Conservation (phyloP, 2,329 filamentous ascomycete species). For the Scedosporium apiospermum region DNA sequence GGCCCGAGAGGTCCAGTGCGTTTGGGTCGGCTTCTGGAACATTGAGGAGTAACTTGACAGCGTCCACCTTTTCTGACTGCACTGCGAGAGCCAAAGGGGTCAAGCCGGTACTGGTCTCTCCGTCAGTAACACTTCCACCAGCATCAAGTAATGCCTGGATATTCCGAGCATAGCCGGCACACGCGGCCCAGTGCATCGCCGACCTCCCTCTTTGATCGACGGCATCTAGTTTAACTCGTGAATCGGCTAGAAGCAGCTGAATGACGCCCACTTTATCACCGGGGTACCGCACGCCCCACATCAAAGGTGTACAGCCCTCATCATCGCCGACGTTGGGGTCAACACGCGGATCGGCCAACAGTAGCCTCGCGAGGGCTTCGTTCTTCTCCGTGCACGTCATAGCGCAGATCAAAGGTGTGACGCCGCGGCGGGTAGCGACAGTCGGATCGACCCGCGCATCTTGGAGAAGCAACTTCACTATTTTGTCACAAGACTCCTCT, state of each 20-base stretch:
- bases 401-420: not conserved
- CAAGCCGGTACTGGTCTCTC: not conserved
- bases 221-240: not conserved
- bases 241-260: not conserved
- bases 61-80: too few relatives aligned
- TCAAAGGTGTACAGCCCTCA: not conserved
- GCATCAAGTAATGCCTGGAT: not conserved
- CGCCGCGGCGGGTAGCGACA: not conserved
- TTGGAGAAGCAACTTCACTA: too few relatives aligned
- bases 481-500: too few relatives aligned
- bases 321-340: too few relatives aligned
- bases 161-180: not conserved
- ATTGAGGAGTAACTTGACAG: too few relatives aligned
- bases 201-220: not conserved
- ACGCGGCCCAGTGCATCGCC: not conserved
- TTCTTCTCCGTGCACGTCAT: not conserved
- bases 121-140: not conserved
- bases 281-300: not conserved
- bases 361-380: not conserved
- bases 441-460: too few relatives aligned
- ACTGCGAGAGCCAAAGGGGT: not conserved
- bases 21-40: too few relatives aligned
- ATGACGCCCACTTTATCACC: not conserved
- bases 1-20: too few relatives aligned
- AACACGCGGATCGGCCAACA: too few relatives aligned